Evolutionary conservation across 2,329 filamentous ascomycete genomes (phyloP), one percentile per base, ranked within the genome.

Genomic region (Paecilomyces variotii): DNA sequence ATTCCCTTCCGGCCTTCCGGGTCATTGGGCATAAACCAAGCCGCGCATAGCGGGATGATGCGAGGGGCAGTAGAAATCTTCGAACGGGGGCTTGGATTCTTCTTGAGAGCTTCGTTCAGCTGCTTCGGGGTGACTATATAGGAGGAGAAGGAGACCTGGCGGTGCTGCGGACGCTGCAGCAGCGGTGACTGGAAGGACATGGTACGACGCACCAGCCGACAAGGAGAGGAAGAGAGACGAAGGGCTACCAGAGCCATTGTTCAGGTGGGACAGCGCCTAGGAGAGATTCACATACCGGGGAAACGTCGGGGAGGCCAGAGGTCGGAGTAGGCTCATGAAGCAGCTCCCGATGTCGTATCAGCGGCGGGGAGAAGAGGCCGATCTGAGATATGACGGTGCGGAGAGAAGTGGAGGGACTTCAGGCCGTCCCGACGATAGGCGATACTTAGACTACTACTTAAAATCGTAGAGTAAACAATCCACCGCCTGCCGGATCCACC

Each of bases 21-120:
- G 64, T 96, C 93, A 74, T 96, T 97, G 62, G 94, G 94, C 62
- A 99, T 84, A 71, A 97, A 99, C 94, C 94, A 99, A 26, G 91
- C 84, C 53, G 92, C 94, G 75, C 92, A 97, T 50, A 99, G 82
- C 2, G 94, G 90, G 57, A 99, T 86, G 51, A 95, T 87, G 64
- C 89, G 87, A 0, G 93, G 89, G 11, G 90, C 86, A 51, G 90
- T 88, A 60, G 89, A 91, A 67, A 93, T 89, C 62, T 87, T 85
- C 56, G 87, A 89, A 11, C 88, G 84, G 2, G 91, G 84, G n/a
- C 2, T 45, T 45, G 39, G 39, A 73, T 93, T 95, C 77, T 88
- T 88, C 74, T 88, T 87, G 56, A 99, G 82, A 56, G 91, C 92
- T 64, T 88, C 84, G 70, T 87, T 77, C 59, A 97, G 86, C 75